Percentiles rank a stretch among this genome's conserved stretches.
phyloP scores from a whole-genome alignment of 768 basidiomycete species.

The Tephrocybe rancida region DNA sequence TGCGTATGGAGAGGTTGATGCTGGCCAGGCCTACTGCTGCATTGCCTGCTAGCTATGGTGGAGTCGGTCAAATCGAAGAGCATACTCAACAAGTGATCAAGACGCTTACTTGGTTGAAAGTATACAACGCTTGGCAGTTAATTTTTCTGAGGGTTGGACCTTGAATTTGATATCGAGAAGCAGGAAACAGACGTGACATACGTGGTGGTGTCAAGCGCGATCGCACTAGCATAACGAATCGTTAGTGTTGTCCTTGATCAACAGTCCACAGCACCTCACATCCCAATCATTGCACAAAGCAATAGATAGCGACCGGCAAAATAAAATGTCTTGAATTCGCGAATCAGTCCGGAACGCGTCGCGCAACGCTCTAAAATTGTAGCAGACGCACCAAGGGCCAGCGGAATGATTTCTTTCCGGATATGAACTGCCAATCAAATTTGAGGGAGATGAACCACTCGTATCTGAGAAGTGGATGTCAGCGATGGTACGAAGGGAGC shows the following conservation, averaged over 20 bases:
- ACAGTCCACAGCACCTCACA: constrained; percentile 44
- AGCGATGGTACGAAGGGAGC: not conserved
- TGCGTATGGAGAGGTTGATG: constrained; percentile 60
- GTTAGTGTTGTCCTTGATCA: not conserved
- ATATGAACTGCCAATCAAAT: constrained; percentile 66
- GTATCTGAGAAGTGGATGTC: constrained; percentile 40
- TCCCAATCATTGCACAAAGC: constrained; percentile 66
- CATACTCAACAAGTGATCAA: constrained; percentile 2
- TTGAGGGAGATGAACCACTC: constrained; percentile 63
- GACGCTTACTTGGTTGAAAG: constrained; percentile 55
- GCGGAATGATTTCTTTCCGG: constrained; percentile 56
- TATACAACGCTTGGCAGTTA: constrained; percentile 64
- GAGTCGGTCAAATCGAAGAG: not conserved
- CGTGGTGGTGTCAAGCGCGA: constrained; percentile 53
- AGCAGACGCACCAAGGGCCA: constrained; percentile 64
- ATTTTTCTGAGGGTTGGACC: constrained; percentile 38
- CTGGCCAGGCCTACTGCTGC: constrained; percentile 60
- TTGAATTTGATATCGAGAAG: not conserved
- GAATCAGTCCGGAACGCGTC: not conserved
- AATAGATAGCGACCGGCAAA: constrained; percentile 68
- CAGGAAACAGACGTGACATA: constrained; percentile 20
- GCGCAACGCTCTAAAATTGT: not conserved
- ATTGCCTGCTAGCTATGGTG: constrained; percentile 30
- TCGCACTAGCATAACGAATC: constrained; percentile 34
- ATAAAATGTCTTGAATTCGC: constrained; percentile 55